phyloP scores from a whole-genome alignment of 352 stramenopile species.

The Phytophthora citricola region DNA sequence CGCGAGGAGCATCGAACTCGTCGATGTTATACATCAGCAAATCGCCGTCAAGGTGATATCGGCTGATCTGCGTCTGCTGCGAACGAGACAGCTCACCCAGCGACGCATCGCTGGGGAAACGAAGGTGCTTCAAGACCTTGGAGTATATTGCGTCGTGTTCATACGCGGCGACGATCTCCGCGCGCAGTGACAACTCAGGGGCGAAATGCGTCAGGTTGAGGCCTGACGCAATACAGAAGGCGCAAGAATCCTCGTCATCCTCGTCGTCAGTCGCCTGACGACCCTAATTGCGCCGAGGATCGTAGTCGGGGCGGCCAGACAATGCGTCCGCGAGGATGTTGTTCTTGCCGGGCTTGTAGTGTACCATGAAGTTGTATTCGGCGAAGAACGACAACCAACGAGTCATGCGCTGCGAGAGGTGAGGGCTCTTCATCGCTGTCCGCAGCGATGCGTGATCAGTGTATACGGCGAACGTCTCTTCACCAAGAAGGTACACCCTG shows the following conservation, averaged over 20 bases:
- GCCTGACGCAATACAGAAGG: neutral
- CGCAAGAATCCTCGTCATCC: neutral
- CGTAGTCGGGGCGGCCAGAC: neutral
- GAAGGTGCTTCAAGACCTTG: neutral
- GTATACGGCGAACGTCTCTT: neutral
- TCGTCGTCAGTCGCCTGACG: neutral
- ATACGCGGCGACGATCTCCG: too few relatives aligned
- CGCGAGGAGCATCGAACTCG: too few relatives aligned
- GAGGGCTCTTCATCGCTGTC: neutral
- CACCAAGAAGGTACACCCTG: neutral
- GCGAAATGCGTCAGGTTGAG: neutral
- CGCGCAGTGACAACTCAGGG: neutral
- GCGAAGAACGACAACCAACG: neutral
- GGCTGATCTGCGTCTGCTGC: too few relatives aligned
- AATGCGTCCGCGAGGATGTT: neutral
- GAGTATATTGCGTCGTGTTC: too few relatives aligned
- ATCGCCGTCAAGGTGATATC: too few relatives aligned
- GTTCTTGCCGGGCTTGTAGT: neutral
- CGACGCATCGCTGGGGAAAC: neutral
- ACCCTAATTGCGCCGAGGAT: neutral
- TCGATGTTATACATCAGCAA: too few relatives aligned
- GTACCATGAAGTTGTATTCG: neutral
- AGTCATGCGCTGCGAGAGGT: neutral
- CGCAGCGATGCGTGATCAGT: neutral
- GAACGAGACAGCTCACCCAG: neutral